Evolutionary conservation across 129 eudicot genomes (phyloP), one percentile per base, ranked within the genome.

Genomic region (Kitagawia praeruptora): DNA sequence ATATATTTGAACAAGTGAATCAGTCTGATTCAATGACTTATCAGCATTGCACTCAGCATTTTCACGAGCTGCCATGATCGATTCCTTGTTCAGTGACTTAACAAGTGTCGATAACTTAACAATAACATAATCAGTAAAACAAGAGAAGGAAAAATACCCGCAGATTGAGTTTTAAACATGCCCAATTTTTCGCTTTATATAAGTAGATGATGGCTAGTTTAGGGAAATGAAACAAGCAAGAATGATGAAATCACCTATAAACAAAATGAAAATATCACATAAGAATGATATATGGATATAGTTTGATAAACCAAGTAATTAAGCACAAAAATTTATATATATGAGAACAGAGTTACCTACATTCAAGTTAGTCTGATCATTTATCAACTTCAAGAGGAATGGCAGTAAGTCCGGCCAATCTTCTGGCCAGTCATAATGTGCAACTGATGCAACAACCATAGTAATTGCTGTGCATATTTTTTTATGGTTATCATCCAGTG

Each of bases 391-490:
- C 82, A 95, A 19, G 46, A 95, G 84, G 70, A 86, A 87, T 31
- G 99, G 93, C 28, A 95, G 78, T 38, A 95, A 85, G 81, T 95
- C 97, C 9, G 97, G 97, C 99, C 99, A 95, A 81, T 92, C 94
- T 81, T 92, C 97, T 51, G 99, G 99, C 97, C 99, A 95, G 74
- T 95, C 97, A 84, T 90, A 87, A 19, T 84, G 88, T 9, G 97
- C 99, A 78, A 92, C 88, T 39, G 96, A 86, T 46, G 99, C 96
- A 79, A 95, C 93, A 5, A 96, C 99, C 91, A 95, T 89, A 82
- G 97, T 87, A 76, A 95, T 82, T 75, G 99, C 99, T 41, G 99
- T 95, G 85, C 97, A 92, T 70, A 95, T 89, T 81, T 92, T 92
- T 77, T 83, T 87, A 44, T 87, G 90, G 79, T 94, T 83, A 83